Evolutionary conservation across 176 grass and related monocot genomes (phyloP).

Genomic region (Dactylis glomerata): DNA sequence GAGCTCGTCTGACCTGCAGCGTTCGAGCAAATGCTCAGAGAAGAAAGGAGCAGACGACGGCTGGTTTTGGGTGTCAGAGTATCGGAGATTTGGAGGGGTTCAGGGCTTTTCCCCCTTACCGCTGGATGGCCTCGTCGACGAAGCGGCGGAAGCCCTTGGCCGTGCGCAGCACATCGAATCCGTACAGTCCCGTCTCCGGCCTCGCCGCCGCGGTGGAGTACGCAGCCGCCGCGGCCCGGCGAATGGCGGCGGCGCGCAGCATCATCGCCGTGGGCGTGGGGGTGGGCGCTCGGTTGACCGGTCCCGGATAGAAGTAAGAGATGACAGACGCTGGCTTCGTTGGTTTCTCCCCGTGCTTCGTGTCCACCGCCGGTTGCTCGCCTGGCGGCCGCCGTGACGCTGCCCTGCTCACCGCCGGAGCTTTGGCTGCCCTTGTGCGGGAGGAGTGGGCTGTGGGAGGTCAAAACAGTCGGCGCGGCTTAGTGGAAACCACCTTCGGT

Average conservation of each 20-base stretch:
- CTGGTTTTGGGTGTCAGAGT: not conserved
- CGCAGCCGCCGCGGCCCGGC: constrained; percentile 14
- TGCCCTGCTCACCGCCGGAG: constrained; percentile 15
- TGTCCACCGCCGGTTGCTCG: not conserved
- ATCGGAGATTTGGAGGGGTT: not conserved
- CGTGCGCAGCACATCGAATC: constrained; percentile 67
- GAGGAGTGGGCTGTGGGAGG: not conserved
- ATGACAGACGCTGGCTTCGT: no score
- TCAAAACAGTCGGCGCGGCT: not conserved
- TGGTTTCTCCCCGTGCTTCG: not conserved
- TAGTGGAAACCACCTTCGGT: not conserved
- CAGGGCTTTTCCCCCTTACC: constrained; percentile 20
- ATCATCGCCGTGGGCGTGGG: constrained; percentile 11
- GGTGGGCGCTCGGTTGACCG: not conserved
- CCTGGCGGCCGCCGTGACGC: not conserved
- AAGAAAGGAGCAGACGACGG: not conserved
- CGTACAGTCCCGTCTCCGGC: constrained; percentile 58
- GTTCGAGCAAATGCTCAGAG: constrained; percentile 5
- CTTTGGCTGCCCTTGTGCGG: not conserved
- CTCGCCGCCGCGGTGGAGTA: constrained; percentile 31
- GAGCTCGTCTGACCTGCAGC: constrained; percentile 66
- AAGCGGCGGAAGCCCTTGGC: constrained; percentile 85
- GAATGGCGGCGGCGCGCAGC: constrained; percentile 27
- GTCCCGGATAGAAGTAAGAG: not conserved
- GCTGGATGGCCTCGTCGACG: constrained; percentile 76